Conservation (phyloP, 371 early-diverging fungal genomes). For the Dichotomocladium elegans region DNA sequence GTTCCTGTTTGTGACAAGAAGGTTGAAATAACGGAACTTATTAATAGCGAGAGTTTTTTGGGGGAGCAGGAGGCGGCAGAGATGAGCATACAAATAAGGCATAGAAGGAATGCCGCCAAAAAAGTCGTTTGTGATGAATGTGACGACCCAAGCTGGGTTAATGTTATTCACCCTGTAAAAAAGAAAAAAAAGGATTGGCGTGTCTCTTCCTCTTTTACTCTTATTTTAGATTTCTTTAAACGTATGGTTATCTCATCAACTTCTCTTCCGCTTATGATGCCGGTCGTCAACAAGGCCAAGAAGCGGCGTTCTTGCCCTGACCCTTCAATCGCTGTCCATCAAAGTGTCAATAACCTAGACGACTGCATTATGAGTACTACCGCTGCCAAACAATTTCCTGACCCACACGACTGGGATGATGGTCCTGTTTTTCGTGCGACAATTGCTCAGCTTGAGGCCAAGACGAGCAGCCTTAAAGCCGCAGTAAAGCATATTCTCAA, state of each 20-base stretch:
- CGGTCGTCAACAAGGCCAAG: background rate
- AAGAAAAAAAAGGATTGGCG: too few species aligned
- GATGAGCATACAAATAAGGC: too few species aligned
- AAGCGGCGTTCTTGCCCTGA: background rate
- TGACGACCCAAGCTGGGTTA: too few species aligned
- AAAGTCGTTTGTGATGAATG: too few species aligned
- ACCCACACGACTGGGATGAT: constrained; percentile 23
- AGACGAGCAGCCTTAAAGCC: constrained; percentile 46
- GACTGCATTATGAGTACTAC: background rate
- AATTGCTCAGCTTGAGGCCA: constrained; percentile 45
- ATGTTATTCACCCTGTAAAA: too few species aligned
- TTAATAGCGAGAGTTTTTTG: too few species aligned
- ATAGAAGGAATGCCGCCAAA: too few species aligned
- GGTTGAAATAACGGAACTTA: too few species aligned
- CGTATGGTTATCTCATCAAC: background rate
- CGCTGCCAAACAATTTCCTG: background rate
- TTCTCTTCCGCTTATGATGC: background rate
- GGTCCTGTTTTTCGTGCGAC: constrained; percentile 59
- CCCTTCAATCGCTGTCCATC: background rate
- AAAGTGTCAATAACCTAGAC: background rate
- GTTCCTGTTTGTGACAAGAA: too few species aligned
- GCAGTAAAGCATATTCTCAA: constrained; percentile 49
- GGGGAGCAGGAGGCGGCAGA: too few species aligned
- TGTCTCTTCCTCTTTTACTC: background rate
- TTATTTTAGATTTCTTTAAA: background rate